These are phyloP conservation scores for Pythium aquatile DNA, from an alignment of 352 stramenopile genomes.

Conservation along the genomic window DNA sequence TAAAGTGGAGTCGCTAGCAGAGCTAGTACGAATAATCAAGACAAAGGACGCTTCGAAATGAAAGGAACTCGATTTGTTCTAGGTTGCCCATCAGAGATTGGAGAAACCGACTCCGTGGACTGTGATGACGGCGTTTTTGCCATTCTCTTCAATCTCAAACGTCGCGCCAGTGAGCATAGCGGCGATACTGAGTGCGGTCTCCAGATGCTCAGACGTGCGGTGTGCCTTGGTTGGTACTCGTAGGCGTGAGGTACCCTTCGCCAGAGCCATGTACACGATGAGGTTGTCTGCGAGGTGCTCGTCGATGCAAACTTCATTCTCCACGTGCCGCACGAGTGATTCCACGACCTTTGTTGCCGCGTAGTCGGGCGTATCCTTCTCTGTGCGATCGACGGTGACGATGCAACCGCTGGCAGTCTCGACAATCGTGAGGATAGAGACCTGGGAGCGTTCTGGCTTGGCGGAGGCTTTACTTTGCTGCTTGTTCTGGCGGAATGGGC, in stretches of 20 bases:
- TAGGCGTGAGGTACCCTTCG: constrained; percentile 44
- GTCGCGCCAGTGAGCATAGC: constrained; percentile 39
- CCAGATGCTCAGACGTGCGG: constrained; percentile 50
- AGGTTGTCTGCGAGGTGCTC: constrained; percentile 73
- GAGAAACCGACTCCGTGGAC: constrained; percentile 44
- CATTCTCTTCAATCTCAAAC: constrained; percentile 41
- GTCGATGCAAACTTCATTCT: constrained; percentile 58
- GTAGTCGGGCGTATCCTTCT: constrained; percentile 38
- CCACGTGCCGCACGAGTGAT: constrained; percentile 29
- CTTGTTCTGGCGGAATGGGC: constrained; percentile 23
- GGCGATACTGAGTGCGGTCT: constrained; percentile 50
- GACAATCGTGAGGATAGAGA: constrained; percentile 42
- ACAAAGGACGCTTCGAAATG: too few species aligned
- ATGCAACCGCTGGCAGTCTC: constrained; percentile 43
- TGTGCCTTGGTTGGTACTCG: constrained; percentile 45
- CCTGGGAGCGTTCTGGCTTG: constrained; percentile 30
- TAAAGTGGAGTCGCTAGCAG: neutral
- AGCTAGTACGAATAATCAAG: neutral
- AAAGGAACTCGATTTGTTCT: too few species aligned
- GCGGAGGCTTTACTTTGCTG: constrained; percentile 6
- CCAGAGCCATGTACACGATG: constrained; percentile 70
- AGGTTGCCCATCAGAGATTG: neutral
- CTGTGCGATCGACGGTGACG: constrained; percentile 42
- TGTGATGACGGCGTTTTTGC: constrained; percentile 38
- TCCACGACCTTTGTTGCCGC: constrained; percentile 31